These are phyloP conservation scores for Fusarium sp. DNA, from an alignment of 2,329 filamentous ascomycete genomes.

Conservation along the genomic window DNA sequence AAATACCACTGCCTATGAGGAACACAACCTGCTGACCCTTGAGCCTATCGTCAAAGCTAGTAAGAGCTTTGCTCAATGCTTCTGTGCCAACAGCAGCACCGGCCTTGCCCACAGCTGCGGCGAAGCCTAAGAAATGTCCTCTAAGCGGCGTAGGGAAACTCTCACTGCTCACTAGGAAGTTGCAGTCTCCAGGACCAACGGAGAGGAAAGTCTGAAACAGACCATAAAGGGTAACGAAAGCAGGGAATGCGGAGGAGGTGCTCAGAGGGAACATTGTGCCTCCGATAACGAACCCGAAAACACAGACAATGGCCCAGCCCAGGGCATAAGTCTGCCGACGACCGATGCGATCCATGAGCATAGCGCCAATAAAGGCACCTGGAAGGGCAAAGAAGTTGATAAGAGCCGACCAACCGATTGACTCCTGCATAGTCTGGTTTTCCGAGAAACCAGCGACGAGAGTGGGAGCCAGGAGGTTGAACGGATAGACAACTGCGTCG, in stretches of 20 bases:
- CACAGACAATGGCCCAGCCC: slow-evolving; percentile 62
- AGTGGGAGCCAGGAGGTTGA: slow-evolving; percentile 55
- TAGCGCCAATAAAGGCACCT: slow-evolving; percentile 63
- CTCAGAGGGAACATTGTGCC: slow-evolving; percentile 54
- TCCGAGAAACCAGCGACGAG: slow-evolving; percentile 40
- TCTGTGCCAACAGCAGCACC: slow-evolving; percentile 65
- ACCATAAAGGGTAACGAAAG: not conserved
- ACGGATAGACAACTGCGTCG: slow-evolving; percentile 61
- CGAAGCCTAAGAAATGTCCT: slow-evolving; percentile 64
- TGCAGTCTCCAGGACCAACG: slow-evolving; percentile 51
- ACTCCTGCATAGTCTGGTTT: slow-evolving; percentile 14
- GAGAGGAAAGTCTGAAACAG: not conserved
- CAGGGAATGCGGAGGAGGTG: slow-evolving; percentile 61
- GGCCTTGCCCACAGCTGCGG: slow-evolving; percentile 63
- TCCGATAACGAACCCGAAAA: slow-evolving; percentile 66
- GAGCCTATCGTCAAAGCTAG: not conserved
- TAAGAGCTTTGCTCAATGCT: slow-evolving; percentile 50
- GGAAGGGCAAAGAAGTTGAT: slow-evolving; percentile 55
- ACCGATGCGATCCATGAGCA: slow-evolving; percentile 60
- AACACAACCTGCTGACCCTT: slow-evolving; percentile 9
- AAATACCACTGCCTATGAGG: slow-evolving; percentile 5
- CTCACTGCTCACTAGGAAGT: slow-evolving; percentile 62
- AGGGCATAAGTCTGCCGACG: slow-evolving; percentile 63
- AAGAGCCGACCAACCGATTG: slow-evolving; percentile 53
- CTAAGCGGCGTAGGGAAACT: slow-evolving; percentile 64